Base-by-base conservation (phyloP, 2,329 filamentous ascomycete genomes). In the Penicillium glabrum region DNA sequence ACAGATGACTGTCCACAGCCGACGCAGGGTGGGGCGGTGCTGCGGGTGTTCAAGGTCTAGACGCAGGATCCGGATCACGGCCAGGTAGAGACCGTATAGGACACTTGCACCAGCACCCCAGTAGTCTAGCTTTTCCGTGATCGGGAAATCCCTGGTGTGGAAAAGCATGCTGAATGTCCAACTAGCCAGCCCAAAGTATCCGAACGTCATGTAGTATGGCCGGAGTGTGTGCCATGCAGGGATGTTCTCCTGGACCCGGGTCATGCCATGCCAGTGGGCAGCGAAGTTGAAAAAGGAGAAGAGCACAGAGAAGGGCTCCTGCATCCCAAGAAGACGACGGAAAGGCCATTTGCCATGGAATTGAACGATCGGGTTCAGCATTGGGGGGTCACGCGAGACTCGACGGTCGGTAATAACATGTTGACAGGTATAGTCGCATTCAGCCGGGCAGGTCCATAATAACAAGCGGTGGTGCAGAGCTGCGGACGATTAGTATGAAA, bases 271-370 rank as follows among this genome's bases (percentile, higher is more conserved):
- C 71, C 86, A 84, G 79, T 99, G 95, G 14, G 93, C 93, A 65
- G 88, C 83, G 69, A 95, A 88, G 81, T 99, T 99, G 70, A 96
- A 85, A 51, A 96, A 82, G 63, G 90, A 96, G 82, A 97, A 99
- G 70, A 97, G 80, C 64, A 98, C 93, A 50, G 88, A 92, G 74
- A 93, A 91, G 57, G 93, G 92, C 79, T 99, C 95, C 78, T 99
- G 95, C 80, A 96, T 89, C 73, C 95, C 95, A 53, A 96, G 77
- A 69, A 97, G 83, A 64, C 95, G 90, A 74, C 88, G 82, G 78
- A 99, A 99, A 39, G 95, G 95, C 95, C 95, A 99, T 83, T 99
- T 99, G 31, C 95, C 95, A 79, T 99, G 92, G 81, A 93, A 99
- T 78, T 99, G 95, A 55, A 93, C 88, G 49, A 97, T 76, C 11